A percentile compares a stretch with the other conserved stretches of the same genome.
phyloP scores from a whole-genome alignment of 108 stramenopile genomes.

The Skeletonema marinoi region DNA sequence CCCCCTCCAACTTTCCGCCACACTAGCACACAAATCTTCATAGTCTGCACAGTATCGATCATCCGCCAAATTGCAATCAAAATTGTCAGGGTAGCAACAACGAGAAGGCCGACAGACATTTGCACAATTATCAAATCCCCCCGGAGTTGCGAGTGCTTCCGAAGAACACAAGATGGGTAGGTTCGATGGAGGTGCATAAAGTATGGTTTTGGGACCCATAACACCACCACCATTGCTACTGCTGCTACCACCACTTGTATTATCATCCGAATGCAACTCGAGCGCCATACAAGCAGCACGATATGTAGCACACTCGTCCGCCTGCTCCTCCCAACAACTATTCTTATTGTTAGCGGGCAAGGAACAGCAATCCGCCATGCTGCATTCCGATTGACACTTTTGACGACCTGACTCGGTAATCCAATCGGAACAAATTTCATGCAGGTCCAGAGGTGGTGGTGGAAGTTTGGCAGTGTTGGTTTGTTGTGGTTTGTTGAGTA shows the following conservation, averaged over 20 bases:
- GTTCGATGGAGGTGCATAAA: constrained; percentile 3
- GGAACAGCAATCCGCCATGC: constrained; percentile 16
- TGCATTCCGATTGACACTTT: constrained; percentile 18
- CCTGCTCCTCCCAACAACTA: constrained; percentile 25
- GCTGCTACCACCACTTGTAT: not conserved
- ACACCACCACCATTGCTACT: not conserved
- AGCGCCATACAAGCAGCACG: constrained; percentile 37
- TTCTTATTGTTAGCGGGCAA: constrained; percentile 11
- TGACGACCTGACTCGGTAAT: constrained; percentile 23
- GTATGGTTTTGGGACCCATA: not conserved
- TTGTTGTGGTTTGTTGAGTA: not conserved
- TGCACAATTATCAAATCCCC: constrained; percentile 21
- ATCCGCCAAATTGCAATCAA: constrained; percentile 17
- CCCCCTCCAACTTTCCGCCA: constrained; percentile 37
- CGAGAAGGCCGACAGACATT: constrained; percentile 19
- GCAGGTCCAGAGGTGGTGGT: constrained; percentile 16
- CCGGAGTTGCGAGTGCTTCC: constrained; percentile 15
- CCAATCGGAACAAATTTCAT: constrained; percentile 32
- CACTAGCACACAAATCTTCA: constrained; percentile 23
- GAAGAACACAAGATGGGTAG: constrained; percentile 9
- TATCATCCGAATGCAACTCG: constrained; percentile 15
- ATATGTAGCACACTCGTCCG: constrained; percentile 26
- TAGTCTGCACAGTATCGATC: constrained; percentile 13
- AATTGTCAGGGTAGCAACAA: constrained; percentile 27
- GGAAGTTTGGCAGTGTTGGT: not conserved